Percentiles rank a stretch among this genome's conserved stretches.
These are phyloP conservation scores for Rhizophora apiculata DNA, from an alignment of 345 rosid species.

Conservation along the genomic window DNA sequence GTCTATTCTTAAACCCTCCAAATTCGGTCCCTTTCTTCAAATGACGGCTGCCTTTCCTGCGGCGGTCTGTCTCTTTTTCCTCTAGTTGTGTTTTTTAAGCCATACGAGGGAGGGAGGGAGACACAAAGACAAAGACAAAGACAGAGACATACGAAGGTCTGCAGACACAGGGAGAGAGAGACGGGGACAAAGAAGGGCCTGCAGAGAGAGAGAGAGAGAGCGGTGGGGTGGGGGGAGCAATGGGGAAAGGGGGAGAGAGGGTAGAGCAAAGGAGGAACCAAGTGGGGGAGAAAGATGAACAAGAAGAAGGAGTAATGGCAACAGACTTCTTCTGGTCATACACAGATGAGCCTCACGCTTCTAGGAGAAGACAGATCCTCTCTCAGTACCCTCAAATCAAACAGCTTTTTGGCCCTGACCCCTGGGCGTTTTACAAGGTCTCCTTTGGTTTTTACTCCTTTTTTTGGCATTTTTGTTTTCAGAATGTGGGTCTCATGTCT, in stretches of 20 bases:
- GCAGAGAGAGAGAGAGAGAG: not conserved
- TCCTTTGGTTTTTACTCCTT: not conserved
- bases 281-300: slow-evolving; percentile 8
- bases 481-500: not conserved
- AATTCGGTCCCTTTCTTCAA: too few relatives aligned
- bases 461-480: too few relatives aligned
- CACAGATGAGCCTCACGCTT: slow-evolving; percentile 85
- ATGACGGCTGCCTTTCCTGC: too few relatives aligned
- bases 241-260: too few relatives aligned
- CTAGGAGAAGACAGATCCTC: slow-evolving; percentile 77
- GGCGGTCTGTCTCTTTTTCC: too few relatives aligned
- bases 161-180: too few relatives aligned
- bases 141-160: too few relatives aligned
- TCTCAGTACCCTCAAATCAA: slow-evolving; percentile 80
- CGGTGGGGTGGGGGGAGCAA: too few relatives aligned
- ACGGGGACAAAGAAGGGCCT: not conserved
- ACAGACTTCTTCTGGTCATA: slow-evolving; percentile 90
- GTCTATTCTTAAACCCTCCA: too few relatives aligned
- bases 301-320: slow-evolving; percentile 57
- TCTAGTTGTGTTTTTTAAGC: too few relatives aligned
- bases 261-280: not conserved
- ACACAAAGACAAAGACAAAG: too few relatives aligned
- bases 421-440: slow-evolving; percentile 71
- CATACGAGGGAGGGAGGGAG: too few relatives aligned
- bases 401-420: slow-evolving; percentile 86